Evolutionary conservation across 2,329 filamentous ascomycete species (phyloP).

Genomic region (Aspergillus cejpii): DNA sequence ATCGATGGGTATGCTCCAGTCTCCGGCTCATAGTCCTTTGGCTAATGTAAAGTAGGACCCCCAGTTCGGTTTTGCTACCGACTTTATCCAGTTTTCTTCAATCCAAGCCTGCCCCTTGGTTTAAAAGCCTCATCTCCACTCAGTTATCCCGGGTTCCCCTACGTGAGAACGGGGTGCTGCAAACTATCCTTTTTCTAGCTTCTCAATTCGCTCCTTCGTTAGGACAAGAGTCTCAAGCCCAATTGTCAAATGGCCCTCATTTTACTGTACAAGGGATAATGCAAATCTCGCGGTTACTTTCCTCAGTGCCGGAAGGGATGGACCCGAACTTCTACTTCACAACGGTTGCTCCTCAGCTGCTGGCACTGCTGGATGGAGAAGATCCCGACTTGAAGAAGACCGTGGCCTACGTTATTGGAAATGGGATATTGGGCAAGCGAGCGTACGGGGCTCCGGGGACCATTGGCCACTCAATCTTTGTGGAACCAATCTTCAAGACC

Average conservation of each 20-base stretch:
- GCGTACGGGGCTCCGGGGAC: conserved; percentile 36
- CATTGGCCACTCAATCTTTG: conserved; percentile 38
- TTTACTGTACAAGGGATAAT: conserved; percentile 42
- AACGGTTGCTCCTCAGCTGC: conserved; percentile 36
- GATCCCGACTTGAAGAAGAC: conserved; percentile 37
- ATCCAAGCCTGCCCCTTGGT: conserved; percentile 33
- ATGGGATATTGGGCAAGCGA: conserved; percentile 39
- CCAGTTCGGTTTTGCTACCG: conserved; percentile 32
- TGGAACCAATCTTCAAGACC: conserved; percentile 36
- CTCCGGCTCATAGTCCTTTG: not conserved
- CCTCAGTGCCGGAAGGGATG: conserved; percentile 37
- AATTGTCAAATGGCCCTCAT: conserved; percentile 31
- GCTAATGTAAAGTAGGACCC: conserved; percentile 27
- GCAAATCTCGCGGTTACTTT: conserved; percentile 39
- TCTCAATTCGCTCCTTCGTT: conserved; percentile 39
- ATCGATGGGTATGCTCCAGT: conserved; percentile 30
- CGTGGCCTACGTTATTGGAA: conserved; percentile 40
- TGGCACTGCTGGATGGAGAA: conserved; percentile 36
- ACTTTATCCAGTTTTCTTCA: conserved; percentile 36
- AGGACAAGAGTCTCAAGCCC: conserved; percentile 28
- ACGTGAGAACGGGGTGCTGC: conserved; percentile 37
- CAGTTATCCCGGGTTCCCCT: conserved; percentile 37
- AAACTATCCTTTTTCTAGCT: conserved; percentile 39
- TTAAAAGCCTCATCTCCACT: conserved; percentile 33
- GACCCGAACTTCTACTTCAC: conserved; percentile 33